Base-by-base conservation (phyloP, 2,329 filamentous ascomycete species). In the Emmonsiellopsis sp. region DNA sequence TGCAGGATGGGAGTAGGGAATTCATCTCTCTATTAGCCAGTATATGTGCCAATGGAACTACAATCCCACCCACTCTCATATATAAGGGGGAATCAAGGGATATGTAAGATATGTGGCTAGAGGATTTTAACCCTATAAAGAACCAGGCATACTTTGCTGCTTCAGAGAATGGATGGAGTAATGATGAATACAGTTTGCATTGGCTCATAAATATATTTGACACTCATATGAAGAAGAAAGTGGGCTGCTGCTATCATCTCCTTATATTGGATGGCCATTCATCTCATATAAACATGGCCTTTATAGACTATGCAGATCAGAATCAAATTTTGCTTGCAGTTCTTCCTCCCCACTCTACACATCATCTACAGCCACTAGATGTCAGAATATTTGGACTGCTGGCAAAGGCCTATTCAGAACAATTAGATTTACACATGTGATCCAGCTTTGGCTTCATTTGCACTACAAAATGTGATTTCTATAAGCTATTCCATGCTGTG, bases 241-340 rank as follows among this genome's bases (percentile, higher is more conserved):
- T 7, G 7, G 44, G 9, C 13, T 30, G 44, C 26, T 16, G 44
- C 5, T 47, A 47, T 35, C 6, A 26, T 5, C 32, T 52, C 35
- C 15, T 55, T 38, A 52, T 55, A 43, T 7, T 55, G 6, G 13
- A 55, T 52, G 38, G 11, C 1, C 46, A 55, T 32, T 45, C 16
- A 2, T 55, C 32, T 30, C 40, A 55, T 52, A 42, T 55, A n/a
- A 55, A 55, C 16, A 48, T 52, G n/a, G 30, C 40, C 47, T 55
- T 52, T 26, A 55, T 55, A 30, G 30, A 55, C 26, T 55, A 41
- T 31, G 26, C 41, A 31, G 16, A 52, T 38, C 4, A 20, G 37
- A 41, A 55, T 55, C 30, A 32, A 3, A 55, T 55, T 46, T n/a
- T 47, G 15, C 49, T 55, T 42, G 26, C 43, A 1, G 20, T 55